Evolutionary conservation across 208 protist species (phyloP), one percentile per base, ranked within the genome.

Genomic region (Trypanosoma scelopori): DNA sequence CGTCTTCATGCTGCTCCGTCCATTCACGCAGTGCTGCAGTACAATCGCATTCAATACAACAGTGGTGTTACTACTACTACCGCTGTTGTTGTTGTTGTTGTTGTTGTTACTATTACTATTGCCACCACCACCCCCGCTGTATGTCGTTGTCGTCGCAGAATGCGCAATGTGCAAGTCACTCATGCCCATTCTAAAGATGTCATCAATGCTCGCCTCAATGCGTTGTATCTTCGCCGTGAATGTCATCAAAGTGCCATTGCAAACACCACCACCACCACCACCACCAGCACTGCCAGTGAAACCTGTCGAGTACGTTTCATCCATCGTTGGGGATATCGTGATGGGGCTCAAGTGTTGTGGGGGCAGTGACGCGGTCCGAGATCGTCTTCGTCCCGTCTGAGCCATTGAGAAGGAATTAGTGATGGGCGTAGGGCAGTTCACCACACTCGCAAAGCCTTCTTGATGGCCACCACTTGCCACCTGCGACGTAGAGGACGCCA

Each of bases 191-290:
- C 47, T 25, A 45, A 71, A 71, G 32, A 65, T 53, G 18, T 32
- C 50, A 48, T 65, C 66, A 45, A 71, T 71, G 32, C 59, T 39
- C 42, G 27, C 57, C 46, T 71, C 66, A 49, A 71, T 30, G 22
- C 49, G 30, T 23, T 59, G 35, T 57, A 71, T 59, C 32, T 13
- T 57, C 35, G 50, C 47, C 22, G 48, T 59, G 42, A 71, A 51
- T 22, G 6, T 35, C 23, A 60, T 16, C 15, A 37, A 49, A 7
- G 20, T 42, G 23, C 25, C 35, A n/a, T 5, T 56, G 23, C 18
- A 22, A 35, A 5, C 20, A 25, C n/a, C 35, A 41, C 27, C 27
- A 13, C 53, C 28, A 2, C 16, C 39, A 61, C 22, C 27, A 46
- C 55, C 25, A 18, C 22, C 25, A 18, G 15, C 43, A 18, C 22